These are phyloP conservation scores for Geum urbanum DNA, from an alignment of 306 rosid species.

Conservation along the genomic window DNA sequence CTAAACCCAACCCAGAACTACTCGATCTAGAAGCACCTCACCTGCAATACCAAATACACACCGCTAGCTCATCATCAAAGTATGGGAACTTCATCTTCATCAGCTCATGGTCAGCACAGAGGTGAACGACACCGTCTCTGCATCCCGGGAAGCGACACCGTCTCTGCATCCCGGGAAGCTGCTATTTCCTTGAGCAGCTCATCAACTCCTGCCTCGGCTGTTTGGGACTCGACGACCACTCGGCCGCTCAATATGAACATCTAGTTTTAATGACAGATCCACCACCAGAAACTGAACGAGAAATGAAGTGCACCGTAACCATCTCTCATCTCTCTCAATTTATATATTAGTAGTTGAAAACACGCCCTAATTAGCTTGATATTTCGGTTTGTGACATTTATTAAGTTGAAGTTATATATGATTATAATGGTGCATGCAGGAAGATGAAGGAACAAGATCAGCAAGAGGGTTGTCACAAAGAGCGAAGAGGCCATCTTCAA, in stretches of 20 bases:
- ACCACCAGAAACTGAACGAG: neutral
- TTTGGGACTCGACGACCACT: constrained; percentile 22
- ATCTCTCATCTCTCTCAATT: neutral
- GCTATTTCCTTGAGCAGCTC: constrained; percentile 31
- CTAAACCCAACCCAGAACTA: too few species aligned
- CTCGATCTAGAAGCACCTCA: too few species aligned
- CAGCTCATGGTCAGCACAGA: neutral
- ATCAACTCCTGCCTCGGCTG: constrained; percentile 38
- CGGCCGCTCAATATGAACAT: neutral
- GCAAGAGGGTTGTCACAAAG: neutral
- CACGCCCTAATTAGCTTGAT: neutral
- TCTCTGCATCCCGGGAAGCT: constrained; percentile 13
- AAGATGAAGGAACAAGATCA: neutral
- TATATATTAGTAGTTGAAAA: too few species aligned
- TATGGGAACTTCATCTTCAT: neutral
- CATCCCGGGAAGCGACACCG: constrained; percentile 8
- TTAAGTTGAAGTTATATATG: too few species aligned
- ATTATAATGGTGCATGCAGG: neutral
- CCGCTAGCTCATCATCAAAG: neutral
- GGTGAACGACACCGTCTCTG: neutral
- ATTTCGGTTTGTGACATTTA: neutral
- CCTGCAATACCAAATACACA: too few species aligned
- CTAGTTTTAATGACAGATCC: neutral
- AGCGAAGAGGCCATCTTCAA: neutral
- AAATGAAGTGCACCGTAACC: neutral